These are phyloP conservation scores for Neurospora africana DNA, from an alignment of 495 filamentous ascomycete genomes.

Conservation along the genomic window DNA sequence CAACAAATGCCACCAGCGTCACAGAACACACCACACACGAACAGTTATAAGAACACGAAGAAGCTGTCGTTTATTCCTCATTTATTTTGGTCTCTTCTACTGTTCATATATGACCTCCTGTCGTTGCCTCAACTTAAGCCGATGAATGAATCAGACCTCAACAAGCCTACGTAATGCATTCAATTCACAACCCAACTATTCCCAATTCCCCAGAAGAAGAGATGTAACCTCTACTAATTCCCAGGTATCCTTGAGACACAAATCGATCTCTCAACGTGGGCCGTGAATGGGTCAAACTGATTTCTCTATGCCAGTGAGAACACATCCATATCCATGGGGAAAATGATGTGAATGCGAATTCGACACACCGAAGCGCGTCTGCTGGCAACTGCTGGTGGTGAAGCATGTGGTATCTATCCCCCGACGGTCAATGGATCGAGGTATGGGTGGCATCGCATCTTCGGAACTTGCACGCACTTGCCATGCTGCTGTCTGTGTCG, in stretches of 20 bases:
- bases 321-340: conserved; percentile 23
- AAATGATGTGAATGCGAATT: conserved; percentile 22
- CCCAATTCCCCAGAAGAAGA: neutral
- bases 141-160: neutral
- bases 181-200: neutral
- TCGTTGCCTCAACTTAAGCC: neutral
- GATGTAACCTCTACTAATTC: conserved; percentile 32
- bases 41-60: neutral
- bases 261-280: conserved; percentile 24
- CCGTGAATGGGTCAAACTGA: conserved; percentile 22
- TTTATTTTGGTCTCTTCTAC: neutral
- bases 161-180: neutral
- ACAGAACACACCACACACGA: neutral
- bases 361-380: conserved; percentile 18
- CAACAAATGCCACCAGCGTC: neutral
- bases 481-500: neutral
- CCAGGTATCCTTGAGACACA: conserved; percentile 21
- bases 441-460: neutral
- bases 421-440: neutral
- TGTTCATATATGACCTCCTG: neutral
- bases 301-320: conserved; percentile 29
- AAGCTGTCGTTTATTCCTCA: neutral
- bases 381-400: conserved; percentile 15
- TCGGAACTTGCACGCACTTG: neutral
- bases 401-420: neutral